Evolutionary conservation across 2,329 filamentous ascomycete species (phyloP).

Genomic region (Drechslerella stenobrocha): DNA sequence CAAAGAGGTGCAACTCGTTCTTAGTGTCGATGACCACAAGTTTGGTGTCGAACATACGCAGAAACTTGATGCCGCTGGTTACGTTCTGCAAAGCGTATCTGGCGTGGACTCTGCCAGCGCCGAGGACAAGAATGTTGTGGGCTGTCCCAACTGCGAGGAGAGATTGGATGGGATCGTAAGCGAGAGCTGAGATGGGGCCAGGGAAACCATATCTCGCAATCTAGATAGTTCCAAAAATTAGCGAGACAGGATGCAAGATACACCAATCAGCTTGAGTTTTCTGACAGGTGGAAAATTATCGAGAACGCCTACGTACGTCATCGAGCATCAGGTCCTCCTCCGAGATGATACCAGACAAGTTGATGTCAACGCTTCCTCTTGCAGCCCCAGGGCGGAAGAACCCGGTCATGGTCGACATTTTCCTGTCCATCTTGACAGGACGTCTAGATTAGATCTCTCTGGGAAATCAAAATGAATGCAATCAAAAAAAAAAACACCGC

Average conservation of each 20-base stretch:
- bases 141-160: conserved; percentile 87
- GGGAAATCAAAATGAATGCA: neutral
- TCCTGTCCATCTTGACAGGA: conserved; percentile 8
- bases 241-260: conserved; percentile 6
- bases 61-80: conserved; percentile 71
- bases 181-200: conserved; percentile 70
- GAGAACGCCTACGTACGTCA: conserved; percentile 38
- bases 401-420: conserved; percentile 23
- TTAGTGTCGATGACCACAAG: conserved; percentile 81
- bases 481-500: neutral
- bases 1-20: conserved; percentile 83
- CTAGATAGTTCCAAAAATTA: conserved; percentile 20
- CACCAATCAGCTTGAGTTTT: conserved; percentile 2
- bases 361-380: conserved; percentile 12
- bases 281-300: conserved; percentile 9
- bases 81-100: conserved; percentile 67
- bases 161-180: conserved; percentile 92
- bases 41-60: conserved; percentile 85
- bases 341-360: conserved; percentile 26
- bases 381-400: conserved; percentile 31
- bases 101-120: conserved; percentile 76
- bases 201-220: conserved; percentile 51
- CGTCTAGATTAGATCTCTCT: neutral
- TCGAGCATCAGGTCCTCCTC: conserved; percentile 33
- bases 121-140: conserved; percentile 87